phyloP scores from a whole-genome alignment of 2,329 filamentous ascomycete genomes.

The Fusarium sambucinum region DNA sequence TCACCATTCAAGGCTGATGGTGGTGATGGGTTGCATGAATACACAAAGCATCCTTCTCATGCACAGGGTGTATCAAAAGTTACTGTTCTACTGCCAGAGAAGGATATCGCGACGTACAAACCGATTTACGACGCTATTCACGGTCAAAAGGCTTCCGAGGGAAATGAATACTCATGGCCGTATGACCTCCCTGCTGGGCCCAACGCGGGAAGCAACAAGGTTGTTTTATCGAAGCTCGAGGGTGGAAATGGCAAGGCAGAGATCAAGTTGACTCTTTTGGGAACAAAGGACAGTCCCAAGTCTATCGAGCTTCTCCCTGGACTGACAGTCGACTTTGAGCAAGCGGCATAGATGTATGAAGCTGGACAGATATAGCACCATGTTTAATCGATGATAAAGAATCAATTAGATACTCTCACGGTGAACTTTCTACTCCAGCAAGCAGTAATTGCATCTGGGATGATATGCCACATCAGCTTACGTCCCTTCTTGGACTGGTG shows the following conservation, averaged over 20 bases:
- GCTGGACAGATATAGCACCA: background rate
- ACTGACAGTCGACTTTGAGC: conserved; percentile 41
- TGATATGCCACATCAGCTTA: background rate
- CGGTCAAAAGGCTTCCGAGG: background rate
- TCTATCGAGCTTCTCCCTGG: conserved; percentile 43
- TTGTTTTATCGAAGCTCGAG: conserved; percentile 22
- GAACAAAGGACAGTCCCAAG: conserved; percentile 41
- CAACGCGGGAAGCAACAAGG: conserved; percentile 26
- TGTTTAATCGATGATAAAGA: background rate
- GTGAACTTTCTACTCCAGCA: no score
- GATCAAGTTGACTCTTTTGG: conserved; percentile 41
- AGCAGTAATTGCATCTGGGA: no score
- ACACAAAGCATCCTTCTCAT: conserved; percentile 62
- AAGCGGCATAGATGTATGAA: conserved; percentile 3
- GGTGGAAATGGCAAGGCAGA: conserved; percentile 19
- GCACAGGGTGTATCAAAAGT: conserved; percentile 64
- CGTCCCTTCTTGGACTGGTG: background rate
- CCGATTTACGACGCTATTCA: conserved; percentile 50
- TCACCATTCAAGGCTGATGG: conserved; percentile 60
- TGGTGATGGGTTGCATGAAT: conserved; percentile 25
- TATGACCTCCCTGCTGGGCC: conserved; percentile 37
- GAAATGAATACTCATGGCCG: conserved; percentile 31
- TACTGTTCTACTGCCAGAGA: conserved; percentile 51
- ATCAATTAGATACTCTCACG: no score
- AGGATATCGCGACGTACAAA: conserved; percentile 33